Percentiles rank a stretch among this genome's conserved stretches.
phyloP scores from a whole-genome alignment of 2,329 filamentous ascomycete species.

The Cytospora piceicola region DNA sequence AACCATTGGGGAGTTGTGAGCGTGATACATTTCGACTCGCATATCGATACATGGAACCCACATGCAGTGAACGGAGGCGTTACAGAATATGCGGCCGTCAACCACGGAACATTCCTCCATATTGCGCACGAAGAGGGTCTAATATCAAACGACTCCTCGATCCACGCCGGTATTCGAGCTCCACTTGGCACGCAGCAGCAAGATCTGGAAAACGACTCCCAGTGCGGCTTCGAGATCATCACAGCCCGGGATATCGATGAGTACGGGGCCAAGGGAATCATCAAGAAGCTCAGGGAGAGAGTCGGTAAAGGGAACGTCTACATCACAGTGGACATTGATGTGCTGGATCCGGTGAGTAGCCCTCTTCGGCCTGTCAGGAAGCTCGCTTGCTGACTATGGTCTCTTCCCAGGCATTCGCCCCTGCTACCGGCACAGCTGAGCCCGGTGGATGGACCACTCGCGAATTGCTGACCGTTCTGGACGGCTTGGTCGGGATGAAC shows the following conservation, averaged over 20 bases:
- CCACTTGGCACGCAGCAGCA: constrained; percentile 50
- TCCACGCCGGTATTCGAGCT: constrained; percentile 63
- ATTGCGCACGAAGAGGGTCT: constrained; percentile 65
- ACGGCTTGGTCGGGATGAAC: constrained; percentile 71
- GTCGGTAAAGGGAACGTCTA: constrained; percentile 62
- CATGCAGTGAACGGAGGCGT: constrained; percentile 59
- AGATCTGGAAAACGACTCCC: constrained; percentile 59
- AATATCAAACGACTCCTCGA: constrained; percentile 56
- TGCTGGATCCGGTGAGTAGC: constrained; percentile 64
- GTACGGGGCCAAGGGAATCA: constrained; percentile 66
- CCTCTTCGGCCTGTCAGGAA: constrained; percentile 45
- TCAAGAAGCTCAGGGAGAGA: constrained; percentile 64
- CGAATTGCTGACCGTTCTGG: constrained; percentile 74
- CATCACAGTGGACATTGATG: constrained; percentile 79
- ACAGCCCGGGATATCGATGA: constrained; percentile 72
- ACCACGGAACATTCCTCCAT: constrained; percentile 65
- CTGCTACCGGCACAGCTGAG: constrained; percentile 75
- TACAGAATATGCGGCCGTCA: constrained; percentile 61
- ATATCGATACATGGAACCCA: constrained; percentile 77
- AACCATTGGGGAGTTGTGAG: constrained; percentile 61
- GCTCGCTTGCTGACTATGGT: constrained; percentile 22
- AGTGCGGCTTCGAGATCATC: constrained; percentile 62
- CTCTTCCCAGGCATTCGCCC: constrained; percentile 14
- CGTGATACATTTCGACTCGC: constrained; percentile 68
- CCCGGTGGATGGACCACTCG: constrained; percentile 80